phyloP scores from a whole-genome alignment of 2,329 filamentous ascomycete genomes.

The Leptodontidium sp. region DNA sequence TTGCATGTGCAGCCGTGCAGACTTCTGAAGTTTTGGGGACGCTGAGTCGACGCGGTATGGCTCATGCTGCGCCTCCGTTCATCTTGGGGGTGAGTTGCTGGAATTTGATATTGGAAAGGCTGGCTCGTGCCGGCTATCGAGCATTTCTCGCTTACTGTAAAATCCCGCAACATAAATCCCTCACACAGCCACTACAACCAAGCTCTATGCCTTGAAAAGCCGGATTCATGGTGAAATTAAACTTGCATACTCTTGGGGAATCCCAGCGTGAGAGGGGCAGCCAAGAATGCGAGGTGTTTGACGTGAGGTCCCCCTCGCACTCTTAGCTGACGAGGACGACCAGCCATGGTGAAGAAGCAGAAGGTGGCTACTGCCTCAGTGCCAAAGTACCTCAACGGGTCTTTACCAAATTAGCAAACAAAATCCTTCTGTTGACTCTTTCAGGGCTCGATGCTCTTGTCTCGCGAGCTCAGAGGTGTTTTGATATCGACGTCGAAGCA shows the following conservation, averaged over 20 bases:
- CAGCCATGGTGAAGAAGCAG: no score
- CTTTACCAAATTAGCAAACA: no score
- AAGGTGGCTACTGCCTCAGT: no score
- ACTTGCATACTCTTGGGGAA: background rate
- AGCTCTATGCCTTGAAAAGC: background rate
- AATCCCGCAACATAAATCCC: slow-evolving; percentile 21
- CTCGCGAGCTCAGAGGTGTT: background rate
- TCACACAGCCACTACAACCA: slow-evolving; percentile 17
- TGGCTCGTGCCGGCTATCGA: slow-evolving; percentile 14
- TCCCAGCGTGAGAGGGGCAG: background rate
- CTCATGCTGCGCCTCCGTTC: slow-evolving; percentile 14
- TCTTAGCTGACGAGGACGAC: no score
- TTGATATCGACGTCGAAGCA: slow-evolving; percentile 14
- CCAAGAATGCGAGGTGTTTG: background rate
- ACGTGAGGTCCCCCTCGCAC: no score
- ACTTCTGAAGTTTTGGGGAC: background rate
- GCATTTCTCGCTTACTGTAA: background rate
- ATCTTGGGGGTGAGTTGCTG: background rate
- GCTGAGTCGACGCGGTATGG: background rate
- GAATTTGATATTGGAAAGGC: slow-evolving; percentile 14
- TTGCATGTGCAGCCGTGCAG: slow-evolving; percentile 3
- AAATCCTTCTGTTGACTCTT: no score
- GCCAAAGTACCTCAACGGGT: no score
- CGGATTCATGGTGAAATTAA: background rate
- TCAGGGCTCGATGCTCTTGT: no score